Conservation (phyloP, 306 rosid species). For the Cucurbita ficifolia region DNA sequence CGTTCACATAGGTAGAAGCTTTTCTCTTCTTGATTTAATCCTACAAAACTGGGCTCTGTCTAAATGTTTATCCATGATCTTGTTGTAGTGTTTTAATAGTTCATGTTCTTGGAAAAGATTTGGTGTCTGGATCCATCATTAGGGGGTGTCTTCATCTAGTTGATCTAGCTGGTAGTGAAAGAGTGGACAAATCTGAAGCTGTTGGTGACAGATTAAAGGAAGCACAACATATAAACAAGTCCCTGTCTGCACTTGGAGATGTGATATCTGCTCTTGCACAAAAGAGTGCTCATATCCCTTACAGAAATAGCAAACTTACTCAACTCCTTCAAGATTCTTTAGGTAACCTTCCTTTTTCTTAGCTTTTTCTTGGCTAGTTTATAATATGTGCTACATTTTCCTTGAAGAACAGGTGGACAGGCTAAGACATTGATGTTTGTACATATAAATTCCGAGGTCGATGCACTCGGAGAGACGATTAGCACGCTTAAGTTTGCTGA, state of each 20-base stretch:
- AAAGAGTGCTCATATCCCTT: constrained; percentile 78
- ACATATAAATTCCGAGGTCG: constrained; percentile 80
- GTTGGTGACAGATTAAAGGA: constrained; percentile 92
- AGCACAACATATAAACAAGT: constrained; percentile 87
- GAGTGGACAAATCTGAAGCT: constrained; percentile 94
- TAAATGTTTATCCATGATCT: constrained; percentile 4
- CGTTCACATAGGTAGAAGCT: constrained; percentile 71
- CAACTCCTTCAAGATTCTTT: constrained; percentile 93
- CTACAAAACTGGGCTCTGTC: neutral
- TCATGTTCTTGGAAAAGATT: constrained; percentile 77
- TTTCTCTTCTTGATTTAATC: neutral
- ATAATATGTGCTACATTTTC: neutral
- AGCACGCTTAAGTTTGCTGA: constrained; percentile 97
- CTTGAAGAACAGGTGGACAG: constrained; percentile 53
- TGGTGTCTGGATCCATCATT: constrained; percentile 50
- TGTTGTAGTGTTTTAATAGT: constrained; percentile 72
- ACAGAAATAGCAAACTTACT: constrained; percentile 94
- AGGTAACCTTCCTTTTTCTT: constrained; percentile 26
- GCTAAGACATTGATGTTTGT: constrained; percentile 99
- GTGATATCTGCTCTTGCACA: constrained; percentile 95
- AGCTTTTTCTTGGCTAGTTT: neutral
- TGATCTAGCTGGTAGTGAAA: constrained; percentile 97
- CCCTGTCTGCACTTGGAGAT: constrained; percentile 97
- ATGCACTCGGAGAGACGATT: constrained; percentile 82
- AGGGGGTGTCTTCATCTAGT: constrained; percentile 93